Evolutionary conservation across 2,329 filamentous ascomycete species (phyloP), one percentile per base, ranked within the genome.

Genomic region (Aspergillus flavus): DNA sequence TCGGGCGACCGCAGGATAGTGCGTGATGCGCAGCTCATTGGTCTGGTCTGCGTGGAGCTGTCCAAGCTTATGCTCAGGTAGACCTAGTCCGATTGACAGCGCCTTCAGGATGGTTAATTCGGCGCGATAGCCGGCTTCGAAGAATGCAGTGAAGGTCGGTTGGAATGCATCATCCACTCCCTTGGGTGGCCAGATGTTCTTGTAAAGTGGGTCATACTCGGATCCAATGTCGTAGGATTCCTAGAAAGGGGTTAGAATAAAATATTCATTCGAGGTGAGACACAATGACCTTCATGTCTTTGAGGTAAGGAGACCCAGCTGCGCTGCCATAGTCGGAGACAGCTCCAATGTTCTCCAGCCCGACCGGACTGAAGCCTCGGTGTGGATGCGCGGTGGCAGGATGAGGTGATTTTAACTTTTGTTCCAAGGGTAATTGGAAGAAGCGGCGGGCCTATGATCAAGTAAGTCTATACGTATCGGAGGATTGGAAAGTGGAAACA

Each of bases 101-200:
- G 57, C 28, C 11, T 48, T 28, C 2, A 63, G 30, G 46, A 62
- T 62, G 7, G 59, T 32, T 14, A 75, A 73, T 7, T 78, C 78
- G 6, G 76, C 72, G 1, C 69, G 71, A 50, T 78, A 76, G 43
- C 80, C 81, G 14, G 74, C 71, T 73, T 78, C 79, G 61, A 75
- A 79, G 56, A 78, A 74, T 12, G 57, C 36, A 0, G 57, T 71
- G 69, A 76, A 74, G 59, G 76, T 76, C 0, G 16, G 55, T 10
- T 75, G 73, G 64, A 83, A 84, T 1, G 75, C 76, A 0, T 81
- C 80, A 1, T 84, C 73, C 1, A 75, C 71, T 11, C 76, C 71
- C 5, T 82, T 78, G 0, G 81, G 80, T 1, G 82, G 71, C 82
- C 82, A 84, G 39, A 82, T 79, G 61, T 84, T 83, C 11, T 78